Percentiles rank a stretch among this genome's conserved stretches.
These are phyloP conservation scores for Amylocystis lapponica DNA, from an alignment of 768 basidiomycete genomes.

Conservation along the genomic window DNA sequence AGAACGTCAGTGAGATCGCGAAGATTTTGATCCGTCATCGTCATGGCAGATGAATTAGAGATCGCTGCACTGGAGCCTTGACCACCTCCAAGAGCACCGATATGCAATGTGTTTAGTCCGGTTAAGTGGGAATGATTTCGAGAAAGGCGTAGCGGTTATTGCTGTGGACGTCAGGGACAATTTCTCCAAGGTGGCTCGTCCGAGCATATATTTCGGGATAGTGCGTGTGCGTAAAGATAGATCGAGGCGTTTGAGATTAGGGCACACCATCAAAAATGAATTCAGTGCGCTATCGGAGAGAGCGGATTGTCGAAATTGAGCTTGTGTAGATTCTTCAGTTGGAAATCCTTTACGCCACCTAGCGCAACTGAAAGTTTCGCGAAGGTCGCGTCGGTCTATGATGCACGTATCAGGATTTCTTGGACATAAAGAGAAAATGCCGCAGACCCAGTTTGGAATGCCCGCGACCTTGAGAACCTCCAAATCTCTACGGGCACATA, in stretches of 20 bases:
- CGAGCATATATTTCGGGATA: constrained; percentile 25
- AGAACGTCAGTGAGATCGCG: constrained; percentile 37
- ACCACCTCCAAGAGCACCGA: constrained; percentile 54
- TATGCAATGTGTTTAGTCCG: constrained; percentile 41
- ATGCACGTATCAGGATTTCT: neutral
- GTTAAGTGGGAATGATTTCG: constrained; percentile 31
- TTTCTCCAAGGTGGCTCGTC: constrained; percentile 42
- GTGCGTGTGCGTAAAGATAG: constrained; percentile 57
- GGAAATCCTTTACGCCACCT: constrained; percentile 14
- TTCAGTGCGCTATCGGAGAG: constrained; percentile 46
- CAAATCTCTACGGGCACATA: constrained; percentile 35
- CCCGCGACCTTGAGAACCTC: constrained; percentile 60
- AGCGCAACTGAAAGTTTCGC: constrained; percentile 35
- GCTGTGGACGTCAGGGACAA: constrained; percentile 57
- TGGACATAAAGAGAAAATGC: neutral
- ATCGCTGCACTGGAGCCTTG: constrained; percentile 39
- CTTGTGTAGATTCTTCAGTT: constrained; percentile 38
- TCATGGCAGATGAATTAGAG: constrained; percentile 44
- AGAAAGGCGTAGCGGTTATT: constrained; percentile 38
- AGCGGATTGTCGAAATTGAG: constrained; percentile 54
- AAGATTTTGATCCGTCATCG: constrained; percentile 48
- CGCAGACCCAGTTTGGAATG: constrained; percentile 52
- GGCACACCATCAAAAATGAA: constrained; percentile 38
- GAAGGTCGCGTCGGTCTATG: constrained; percentile 53
- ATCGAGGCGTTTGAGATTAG: constrained; percentile 50